Evolutionary conservation across 768 basidiomycete species (phyloP).

Genomic region (Macrolepiota dolichaula): DNA sequence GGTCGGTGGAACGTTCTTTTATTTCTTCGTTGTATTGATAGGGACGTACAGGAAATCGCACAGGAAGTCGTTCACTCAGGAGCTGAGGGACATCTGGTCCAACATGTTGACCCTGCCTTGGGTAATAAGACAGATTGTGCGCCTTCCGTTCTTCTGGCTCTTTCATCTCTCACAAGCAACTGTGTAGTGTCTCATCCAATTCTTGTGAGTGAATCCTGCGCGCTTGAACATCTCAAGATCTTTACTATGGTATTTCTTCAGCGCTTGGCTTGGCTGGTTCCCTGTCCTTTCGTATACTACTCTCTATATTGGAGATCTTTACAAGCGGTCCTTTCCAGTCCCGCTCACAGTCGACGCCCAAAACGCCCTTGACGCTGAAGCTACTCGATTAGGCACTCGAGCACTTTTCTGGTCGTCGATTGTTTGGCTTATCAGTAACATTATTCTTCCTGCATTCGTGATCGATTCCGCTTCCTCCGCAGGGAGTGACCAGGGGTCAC

Average conservation of each 20-base stretch:
- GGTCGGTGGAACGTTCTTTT: slow-evolving; percentile 13
- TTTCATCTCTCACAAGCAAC: neutral
- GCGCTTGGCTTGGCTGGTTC: slow-evolving; percentile 90
- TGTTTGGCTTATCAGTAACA: slow-evolving; percentile 61
- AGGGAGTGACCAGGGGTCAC: neutral
- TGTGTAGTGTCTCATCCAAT: slow-evolving; percentile 69
- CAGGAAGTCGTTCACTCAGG: slow-evolving; percentile 29
- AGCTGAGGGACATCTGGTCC: slow-evolving; percentile 66
- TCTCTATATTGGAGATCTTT: slow-evolving; percentile 83
- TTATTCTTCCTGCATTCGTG: slow-evolving; percentile 70
- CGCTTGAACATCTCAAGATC: neutral
- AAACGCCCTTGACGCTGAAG: slow-evolving; percentile 53
- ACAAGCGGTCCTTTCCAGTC: slow-evolving; percentile 48
- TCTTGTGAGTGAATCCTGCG: slow-evolving; percentile 52
- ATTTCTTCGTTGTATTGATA: neutral
- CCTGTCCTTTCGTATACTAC: slow-evolving; percentile 88
- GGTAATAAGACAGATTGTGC: slow-evolving; percentile 76
- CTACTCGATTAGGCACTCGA: slow-evolving; percentile 79
- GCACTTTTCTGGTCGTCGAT: slow-evolving; percentile 79
- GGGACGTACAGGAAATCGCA: slow-evolving; percentile 20
- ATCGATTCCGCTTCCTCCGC: slow-evolving; percentile 22
- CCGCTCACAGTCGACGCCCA: slow-evolving; percentile 21
- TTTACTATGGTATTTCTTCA: slow-evolving; percentile 20
- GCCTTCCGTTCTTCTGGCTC: slow-evolving; percentile 23
- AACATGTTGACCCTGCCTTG: slow-evolving; percentile 69